These are phyloP conservation scores for Oropetium thomaeum DNA, from an alignment of 176 grass and related monocot species.

Conservation along the genomic window DNA sequence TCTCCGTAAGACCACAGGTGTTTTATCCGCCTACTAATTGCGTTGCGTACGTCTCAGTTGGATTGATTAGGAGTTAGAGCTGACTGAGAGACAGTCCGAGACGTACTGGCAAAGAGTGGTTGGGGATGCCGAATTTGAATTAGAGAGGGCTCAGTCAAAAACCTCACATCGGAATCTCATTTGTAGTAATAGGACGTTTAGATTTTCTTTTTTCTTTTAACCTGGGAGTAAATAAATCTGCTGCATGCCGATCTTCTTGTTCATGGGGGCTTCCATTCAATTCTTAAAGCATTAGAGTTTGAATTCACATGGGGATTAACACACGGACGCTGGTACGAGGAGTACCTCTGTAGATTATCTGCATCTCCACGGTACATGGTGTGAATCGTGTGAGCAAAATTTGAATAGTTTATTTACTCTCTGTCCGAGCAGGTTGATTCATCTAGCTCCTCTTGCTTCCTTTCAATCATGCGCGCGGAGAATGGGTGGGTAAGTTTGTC, in stretches of 20 bases:
- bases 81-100: too few species aligned
- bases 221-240: background rate
- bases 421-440: background rate
- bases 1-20: background rate
- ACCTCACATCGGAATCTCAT: background rate
- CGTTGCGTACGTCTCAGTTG: background rate
- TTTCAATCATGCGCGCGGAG: background rate
- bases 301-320: conserved; percentile 8
- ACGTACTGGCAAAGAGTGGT: background rate
- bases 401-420: conserved; percentile 3
- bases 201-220: too few species aligned
- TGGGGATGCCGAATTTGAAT: background rate
- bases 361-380: background rate
- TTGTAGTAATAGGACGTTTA: background rate
- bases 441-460: background rate
- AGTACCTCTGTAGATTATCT: background rate
- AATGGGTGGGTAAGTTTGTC: background rate
- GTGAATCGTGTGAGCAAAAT: background rate
- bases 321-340: background rate
- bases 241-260: too few species aligned
- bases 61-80: background rate
- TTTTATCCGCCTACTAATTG: background rate
- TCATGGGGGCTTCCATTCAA: conserved; percentile 28
- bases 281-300: conserved; percentile 5
- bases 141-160: too few species aligned